Evolutionary conservation across 495 filamentous ascomycete species (phyloP), one percentile per base, ranked within the genome.

Genomic region (Lophium mytilinum): DNA sequence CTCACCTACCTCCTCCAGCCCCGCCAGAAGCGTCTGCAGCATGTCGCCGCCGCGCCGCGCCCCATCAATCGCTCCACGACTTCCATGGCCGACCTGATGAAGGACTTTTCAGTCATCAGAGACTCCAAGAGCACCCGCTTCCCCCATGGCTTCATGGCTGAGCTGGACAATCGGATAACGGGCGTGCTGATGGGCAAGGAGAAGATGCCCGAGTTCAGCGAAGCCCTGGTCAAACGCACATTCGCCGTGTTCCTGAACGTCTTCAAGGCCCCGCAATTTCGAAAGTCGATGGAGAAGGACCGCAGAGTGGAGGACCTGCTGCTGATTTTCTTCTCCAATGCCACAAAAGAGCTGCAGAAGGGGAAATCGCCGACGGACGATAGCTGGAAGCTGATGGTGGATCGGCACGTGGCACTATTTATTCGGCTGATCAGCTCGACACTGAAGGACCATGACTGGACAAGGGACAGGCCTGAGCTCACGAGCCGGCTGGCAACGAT

Each of bases 391-490:
- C 76, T 86, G 42, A 84, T 97, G 72, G 90, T 93, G 11, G 94
- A 99, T 66, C 80, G 91, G 50, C 94, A 99, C 69, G 83, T 97
- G 57, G 94, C 94, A 33, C 80, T 99, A 46, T 97, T 99, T 66
- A 84, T 99, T 59, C 84, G 94, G 41, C 78, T 99, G 18, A 81
- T 97, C 58, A 83, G 81, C 61, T 78, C 83, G 60, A 87, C 88
- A 24, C 70, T 97, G 60, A 89, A 85, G 64, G 85, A 87, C 58
- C 78, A 89, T 57, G 89, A 87, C 52, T 87, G 85, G 85, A 83
- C 82, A 18, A 81, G 84, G 63, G 88, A 94, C 59, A 79, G 83
- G 48, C 84, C 88, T 18, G 94, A 99, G 67, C 78, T 99, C 53
- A 83, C 84, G 61, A 81, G 75, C 60, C 80, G 89, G 60, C 73